Percentiles rank a stretch among this genome's conserved stretches.
phyloP scores from a whole-genome alignment of 2,329 filamentous ascomycete species.

The Xylariaceae sp. region DNA sequence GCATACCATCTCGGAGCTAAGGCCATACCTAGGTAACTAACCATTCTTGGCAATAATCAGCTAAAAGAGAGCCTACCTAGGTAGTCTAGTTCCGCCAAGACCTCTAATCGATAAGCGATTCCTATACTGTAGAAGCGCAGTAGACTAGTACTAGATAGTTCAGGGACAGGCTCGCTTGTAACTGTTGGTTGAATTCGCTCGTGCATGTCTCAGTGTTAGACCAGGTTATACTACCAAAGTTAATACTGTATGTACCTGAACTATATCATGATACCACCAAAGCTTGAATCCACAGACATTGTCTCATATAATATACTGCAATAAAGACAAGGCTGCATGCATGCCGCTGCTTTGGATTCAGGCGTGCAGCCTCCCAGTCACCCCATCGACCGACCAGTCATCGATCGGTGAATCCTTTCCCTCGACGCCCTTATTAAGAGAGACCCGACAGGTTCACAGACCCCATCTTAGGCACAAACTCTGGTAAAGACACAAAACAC shows the following conservation, averaged over 20 bases:
- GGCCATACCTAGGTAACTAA: background rate
- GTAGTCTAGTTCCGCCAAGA: no score
- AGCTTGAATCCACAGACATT: background rate
- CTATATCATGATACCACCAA: background rate
- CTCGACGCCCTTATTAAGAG: background rate
- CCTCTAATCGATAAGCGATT: no score
- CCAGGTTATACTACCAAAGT: no score
- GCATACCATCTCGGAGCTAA: no score
- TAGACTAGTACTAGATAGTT: no score
- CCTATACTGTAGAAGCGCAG: no score
- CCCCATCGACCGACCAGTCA: slow-evolving; percentile 2
- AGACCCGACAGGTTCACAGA: slow-evolving; percentile 7
- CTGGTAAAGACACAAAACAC: slow-evolving; percentile 14
- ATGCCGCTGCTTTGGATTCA: slow-evolving; percentile 16
- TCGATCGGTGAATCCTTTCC: slow-evolving; percentile 11
- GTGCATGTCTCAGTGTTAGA: no score
- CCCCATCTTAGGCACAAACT: slow-evolving; percentile 32
- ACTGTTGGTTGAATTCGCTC: no score
- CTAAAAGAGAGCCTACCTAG: no score
- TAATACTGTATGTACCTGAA: no score
- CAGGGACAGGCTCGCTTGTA: background rate
- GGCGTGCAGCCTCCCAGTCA: slow-evolving; percentile 19
- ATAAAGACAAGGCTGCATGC: slow-evolving; percentile 25
- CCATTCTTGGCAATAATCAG: slow-evolving; percentile 4
- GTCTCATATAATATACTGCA: slow-evolving; percentile 3